Evolutionary conservation across 2,329 filamentous ascomycete species (phyloP).

Genomic region (Phyllosticta citrichinensis): DNA sequence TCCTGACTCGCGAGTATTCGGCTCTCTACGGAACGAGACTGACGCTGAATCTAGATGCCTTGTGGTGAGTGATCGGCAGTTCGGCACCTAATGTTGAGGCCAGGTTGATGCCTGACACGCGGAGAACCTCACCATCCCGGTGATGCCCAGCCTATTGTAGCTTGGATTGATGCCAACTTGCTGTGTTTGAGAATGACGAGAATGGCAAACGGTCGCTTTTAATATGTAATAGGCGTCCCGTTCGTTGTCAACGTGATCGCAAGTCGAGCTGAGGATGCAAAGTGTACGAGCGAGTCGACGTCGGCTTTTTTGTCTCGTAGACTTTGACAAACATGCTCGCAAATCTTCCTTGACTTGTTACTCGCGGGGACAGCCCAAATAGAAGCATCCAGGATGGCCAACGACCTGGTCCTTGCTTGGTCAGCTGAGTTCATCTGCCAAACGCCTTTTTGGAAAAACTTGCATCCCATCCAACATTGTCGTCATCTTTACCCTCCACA

Average conservation of each 20-base stretch:
- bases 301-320: not conserved
- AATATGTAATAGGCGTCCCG: not conserved
- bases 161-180: not conserved
- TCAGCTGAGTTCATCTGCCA: not conserved
- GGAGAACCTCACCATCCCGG: not conserved
- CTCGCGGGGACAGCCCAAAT: not conserved
- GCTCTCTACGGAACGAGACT: not conserved
- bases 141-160: not conserved
- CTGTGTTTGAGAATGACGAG: not conserved
- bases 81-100: not conserved
- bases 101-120: not conserved
- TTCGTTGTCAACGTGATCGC: not conserved
- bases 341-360: not conserved
- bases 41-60: not conserved
- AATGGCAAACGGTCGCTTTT: not conserved
- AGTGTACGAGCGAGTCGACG: not conserved
- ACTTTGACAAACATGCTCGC: not conserved
- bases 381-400: not conserved
- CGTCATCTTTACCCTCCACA: not conserved
- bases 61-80: not conserved
- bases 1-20: not conserved
- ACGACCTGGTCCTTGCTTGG: not conserved
- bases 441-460: not conserved
- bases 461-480: not conserved
- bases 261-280: not conserved